Evolutionary conservation across 805 yeast genomes (phyloP), one percentile per base, ranked within the genome.

Genomic region (Suhomyces faveliae): DNA sequence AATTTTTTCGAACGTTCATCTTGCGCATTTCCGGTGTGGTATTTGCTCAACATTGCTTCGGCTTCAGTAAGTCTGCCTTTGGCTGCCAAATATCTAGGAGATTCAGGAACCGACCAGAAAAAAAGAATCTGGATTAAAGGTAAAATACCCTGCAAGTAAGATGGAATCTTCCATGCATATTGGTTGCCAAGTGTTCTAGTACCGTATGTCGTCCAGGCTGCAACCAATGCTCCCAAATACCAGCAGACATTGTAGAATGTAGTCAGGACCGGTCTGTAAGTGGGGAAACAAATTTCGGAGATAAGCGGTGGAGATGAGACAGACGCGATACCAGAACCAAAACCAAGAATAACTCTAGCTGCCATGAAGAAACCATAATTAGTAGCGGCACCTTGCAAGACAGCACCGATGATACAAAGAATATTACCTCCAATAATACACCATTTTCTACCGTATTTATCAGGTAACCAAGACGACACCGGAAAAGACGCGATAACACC

Each of bases 91-190:
- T 51, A 66, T 48, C 70, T 54, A 37, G 71, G 71, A 19, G 70
- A 60, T 50, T 67, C 72, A 19, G 83, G 83, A 46, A 75, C 67
- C 29, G 46, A 52, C 63, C 61, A 71, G 40, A 74, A 50, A 22
- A 70, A 56, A 2, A 51, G 2, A 8, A 68, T 19, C 56, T 77
- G 81, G 20, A 74, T 13, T 2, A 71, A 20, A 2, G 85, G 82
- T 52, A 76, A 64, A 13, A 68, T 57, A 37, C 75, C 79, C 62
- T 81, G 85, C 37, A 80, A 50, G 43, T 70, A 70, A 10, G 81
- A 69, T 35, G 85, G 85, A 46, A 80, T 65, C 63, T 80, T 76
- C 84, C 84, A 80, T 22, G 74, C 64, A 70, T 74, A 72, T 33
- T 64, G 57, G 40, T 40, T 53, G 7, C 41, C 47, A 13, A 68